Evolutionary conservation across 371 early-diverging fungal genomes (phyloP), one percentile per base, ranked within the genome.

Genomic region (Rhizopus delemar): DNA sequence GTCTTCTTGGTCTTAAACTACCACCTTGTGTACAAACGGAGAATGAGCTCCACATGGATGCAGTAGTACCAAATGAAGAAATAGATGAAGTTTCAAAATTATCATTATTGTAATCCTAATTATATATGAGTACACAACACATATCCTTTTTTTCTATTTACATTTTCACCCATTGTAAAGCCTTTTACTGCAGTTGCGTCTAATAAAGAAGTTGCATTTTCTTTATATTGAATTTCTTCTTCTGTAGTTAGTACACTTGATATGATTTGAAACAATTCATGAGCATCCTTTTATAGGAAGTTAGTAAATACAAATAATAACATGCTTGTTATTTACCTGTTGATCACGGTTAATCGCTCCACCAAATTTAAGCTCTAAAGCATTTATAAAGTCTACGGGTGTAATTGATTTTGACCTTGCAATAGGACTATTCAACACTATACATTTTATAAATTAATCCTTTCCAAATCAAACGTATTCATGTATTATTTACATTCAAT

Each of bases 261-360:
- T 12, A 96, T 87, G 6, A 94, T 82, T 68, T 93, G 93, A 57
- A 95, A 91, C 16, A 95, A 82, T 66, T 96, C 97, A 65, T 96
- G 97, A 0, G 96, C 97, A 71, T 96, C 97, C 87, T 96, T 53
- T 57, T 13, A n/a, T 43, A 11, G 13, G 11, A 8, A 43, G 8
- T 11, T 15, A 43, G 22, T 22, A 22, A 22, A 22, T 22, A 22
- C 22, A 22, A 22, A 22, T 22, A 22, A 22, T 22, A 22, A 22
- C 22, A 22, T 22, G 22, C 22, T 22, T 22, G 22, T 22, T n/a
- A 4, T 31, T 54, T 68, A 81, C 76, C 68, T 77, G 78, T 64
- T 76, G 78, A 33, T 75, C 69, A 45, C 77, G 67, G 45, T 69
- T 82, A 53, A 77, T 69, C 3, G 66, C 70, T 3, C 76, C 73